These are phyloP conservation scores for Scheffersomyces coipomensis DNA, from an alignment of 805 yeast genomes.

Conservation along the genomic window DNA sequence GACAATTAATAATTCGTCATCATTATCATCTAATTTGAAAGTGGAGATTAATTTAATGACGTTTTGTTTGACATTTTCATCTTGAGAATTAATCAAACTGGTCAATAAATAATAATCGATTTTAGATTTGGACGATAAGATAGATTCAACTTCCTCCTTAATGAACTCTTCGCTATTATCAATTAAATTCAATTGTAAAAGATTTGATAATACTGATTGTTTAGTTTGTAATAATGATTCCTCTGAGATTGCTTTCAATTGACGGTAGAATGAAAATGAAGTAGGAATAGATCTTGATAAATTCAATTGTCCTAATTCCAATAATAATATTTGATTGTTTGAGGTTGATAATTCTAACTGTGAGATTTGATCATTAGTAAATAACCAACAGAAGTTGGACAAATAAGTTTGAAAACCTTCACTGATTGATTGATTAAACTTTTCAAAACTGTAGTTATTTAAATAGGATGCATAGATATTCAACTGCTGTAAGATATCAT, in stretches of 20 bases:
- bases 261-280: too few relatives aligned
- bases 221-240: too few relatives aligned
- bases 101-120: constrained; percentile 11
- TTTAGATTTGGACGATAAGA: not conserved
- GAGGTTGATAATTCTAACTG: too few relatives aligned
- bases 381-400: constrained; percentile 1
- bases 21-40: constrained; percentile 7
- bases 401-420: not conserved
- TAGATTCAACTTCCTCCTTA: not conserved
- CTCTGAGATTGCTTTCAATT: too few relatives aligned
- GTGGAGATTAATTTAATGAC: not conserved
- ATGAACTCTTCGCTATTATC: constrained; percentile 5
- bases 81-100: not conserved
- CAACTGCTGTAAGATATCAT: too few relatives aligned
- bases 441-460: too few relatives aligned
- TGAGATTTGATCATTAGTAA: constrained; percentile 15
- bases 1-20: constrained; percentile 10
- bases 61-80: not conserved
- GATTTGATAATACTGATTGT: constrained; percentile 4
- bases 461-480: too few relatives aligned
- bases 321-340: too few relatives aligned
- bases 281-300: too few relatives aligned
- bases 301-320: too few relatives aligned
- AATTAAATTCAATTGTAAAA: constrained; percentile 9
- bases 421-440: too few relatives aligned